A percentile compares a stretch with the other conserved stretches of the same genome.
phyloP scores from a whole-genome alignment of 2,329 filamentous ascomycete species.

The Curvularia verruculosa region DNA sequence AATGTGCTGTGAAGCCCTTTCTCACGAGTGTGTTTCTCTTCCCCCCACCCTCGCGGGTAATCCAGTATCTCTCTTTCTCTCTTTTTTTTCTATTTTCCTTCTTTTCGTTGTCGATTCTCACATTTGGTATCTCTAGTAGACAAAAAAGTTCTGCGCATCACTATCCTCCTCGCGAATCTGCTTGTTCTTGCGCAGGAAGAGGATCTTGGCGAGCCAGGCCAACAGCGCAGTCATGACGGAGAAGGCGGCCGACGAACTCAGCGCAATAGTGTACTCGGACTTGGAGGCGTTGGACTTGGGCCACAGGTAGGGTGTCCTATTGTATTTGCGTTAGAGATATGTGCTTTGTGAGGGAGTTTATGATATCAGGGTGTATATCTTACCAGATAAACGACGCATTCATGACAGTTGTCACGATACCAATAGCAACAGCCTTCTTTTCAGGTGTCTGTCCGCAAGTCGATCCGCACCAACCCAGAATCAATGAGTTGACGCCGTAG shows the following conservation, averaged over 20 bases:
- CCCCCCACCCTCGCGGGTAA: too few species aligned
- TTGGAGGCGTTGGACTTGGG: conserved; percentile 39
- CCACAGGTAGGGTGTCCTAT: conserved; percentile 45
- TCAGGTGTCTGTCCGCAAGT: conserved; percentile 54
- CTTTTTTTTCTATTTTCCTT: background rate
- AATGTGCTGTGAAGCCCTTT: too few species aligned
- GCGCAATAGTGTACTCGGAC: conserved; percentile 40
- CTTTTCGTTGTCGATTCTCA: background rate
- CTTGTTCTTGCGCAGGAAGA: conserved; percentile 43
- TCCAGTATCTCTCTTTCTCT: background rate
- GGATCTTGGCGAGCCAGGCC: conserved; percentile 42
- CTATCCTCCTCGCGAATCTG: conserved; percentile 33
- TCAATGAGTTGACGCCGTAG: conserved; percentile 50
- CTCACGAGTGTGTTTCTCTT: too few species aligned
- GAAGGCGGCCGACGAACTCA: conserved; percentile 42
- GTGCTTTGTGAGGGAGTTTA: too few species aligned
- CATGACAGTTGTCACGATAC: conserved; percentile 54
- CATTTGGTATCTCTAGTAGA: conserved; percentile 30
- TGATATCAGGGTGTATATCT: background rate
- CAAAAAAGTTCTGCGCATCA: conserved; percentile 39
- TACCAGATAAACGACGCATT: conserved; percentile 52
- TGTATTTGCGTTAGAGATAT: conserved; percentile 8
- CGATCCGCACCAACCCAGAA: conserved; percentile 54
- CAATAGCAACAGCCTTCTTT: conserved; percentile 54
- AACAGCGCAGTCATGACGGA: conserved; percentile 38